Evolutionary conservation across 1,139 yeast species (phyloP).

Genomic region (Nadsonia commutata): DNA sequence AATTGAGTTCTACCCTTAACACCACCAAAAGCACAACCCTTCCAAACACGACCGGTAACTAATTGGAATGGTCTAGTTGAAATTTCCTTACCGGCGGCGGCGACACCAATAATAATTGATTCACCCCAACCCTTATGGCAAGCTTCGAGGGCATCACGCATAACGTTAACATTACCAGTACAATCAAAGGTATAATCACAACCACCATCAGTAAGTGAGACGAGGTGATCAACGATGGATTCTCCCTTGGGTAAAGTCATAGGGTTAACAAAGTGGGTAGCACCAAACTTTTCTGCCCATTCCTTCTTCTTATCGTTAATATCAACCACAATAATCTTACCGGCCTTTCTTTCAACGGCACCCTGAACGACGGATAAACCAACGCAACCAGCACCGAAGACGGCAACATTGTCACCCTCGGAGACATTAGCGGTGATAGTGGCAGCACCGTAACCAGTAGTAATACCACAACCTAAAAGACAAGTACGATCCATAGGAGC

Average conservation of each 20-base stretch:
- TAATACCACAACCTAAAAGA: constrained; percentile 93
- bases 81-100: constrained; percentile 95
- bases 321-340: constrained; percentile 74
- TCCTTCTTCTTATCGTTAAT: constrained; percentile 68
- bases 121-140: constrained; percentile 99
- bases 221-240: constrained; percentile 67
- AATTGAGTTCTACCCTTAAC: constrained; percentile 94
- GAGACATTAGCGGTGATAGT: constrained; percentile 85
- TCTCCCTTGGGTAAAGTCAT: constrained; percentile 54
- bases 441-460: constrained; percentile 98
- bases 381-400: constrained; percentile 95
- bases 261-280: constrained; percentile 89
- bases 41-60: constrained; percentile 98
- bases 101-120: constrained; percentile 90
- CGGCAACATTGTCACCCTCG: constrained; percentile 87
- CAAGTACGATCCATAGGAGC: constrained; percentile 84
- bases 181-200: constrained; percentile 93
- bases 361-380: constrained; percentile 95
- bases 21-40: constrained; percentile 97
- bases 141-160: constrained; percentile 92
- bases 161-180: constrained; percentile 89
- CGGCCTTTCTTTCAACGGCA: constrained; percentile 69
- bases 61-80: constrained; percentile 96
- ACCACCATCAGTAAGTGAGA: constrained; percentile 93
- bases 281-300: constrained; percentile 86